phyloP scores from a whole-genome alignment of 202 grass and related monocot species.

The Carex arenaria region DNA sequence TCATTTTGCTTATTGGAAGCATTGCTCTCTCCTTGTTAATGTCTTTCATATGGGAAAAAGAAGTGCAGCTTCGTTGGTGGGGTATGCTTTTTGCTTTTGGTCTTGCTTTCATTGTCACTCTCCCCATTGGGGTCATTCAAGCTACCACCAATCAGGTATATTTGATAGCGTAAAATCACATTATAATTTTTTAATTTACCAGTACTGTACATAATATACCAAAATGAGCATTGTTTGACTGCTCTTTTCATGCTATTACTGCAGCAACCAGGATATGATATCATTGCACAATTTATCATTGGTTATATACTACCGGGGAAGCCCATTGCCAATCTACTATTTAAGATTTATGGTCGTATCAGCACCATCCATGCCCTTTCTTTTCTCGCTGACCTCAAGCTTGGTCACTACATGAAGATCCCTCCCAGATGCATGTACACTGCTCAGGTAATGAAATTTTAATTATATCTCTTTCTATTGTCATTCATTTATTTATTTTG shows the following conservation, averaged over 20 bases:
- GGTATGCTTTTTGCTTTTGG: slow-evolving; percentile 96
- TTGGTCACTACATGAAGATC: slow-evolving; percentile 99
- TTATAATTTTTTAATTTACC: background rate
- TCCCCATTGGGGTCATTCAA: slow-evolving; percentile 98
- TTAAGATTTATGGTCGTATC: slow-evolving; percentile 99
- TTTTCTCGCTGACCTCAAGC: slow-evolving; percentile 97
- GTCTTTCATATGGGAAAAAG: slow-evolving; percentile 72
- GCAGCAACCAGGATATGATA: slow-evolving; percentile 98
- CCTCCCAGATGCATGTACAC: slow-evolving; percentile 97
- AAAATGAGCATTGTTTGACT: background rate
- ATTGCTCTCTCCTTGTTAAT: slow-evolving; percentile 72
- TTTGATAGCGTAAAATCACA: background rate
- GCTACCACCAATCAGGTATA: slow-evolving; percentile 96
- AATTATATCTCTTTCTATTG: background rate
- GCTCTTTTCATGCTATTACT: background rate
- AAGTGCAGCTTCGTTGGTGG: slow-evolving; percentile 98
- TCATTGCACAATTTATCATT: slow-evolving; percentile 99
- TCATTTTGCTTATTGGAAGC: slow-evolving; percentile 70
- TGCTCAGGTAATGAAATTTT: slow-evolving; percentile 46
- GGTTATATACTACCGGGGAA: slow-evolving; percentile 90
- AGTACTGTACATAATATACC: background rate
- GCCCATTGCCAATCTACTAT: slow-evolving; percentile 94
- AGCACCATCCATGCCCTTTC: slow-evolving; percentile 98
- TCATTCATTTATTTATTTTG: background rate
- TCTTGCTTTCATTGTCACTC: slow-evolving; percentile 84